These are phyloP conservation scores for Kodamaea restingae DNA, from an alignment of 805 yeast genomes.

Conservation along the genomic window DNA sequence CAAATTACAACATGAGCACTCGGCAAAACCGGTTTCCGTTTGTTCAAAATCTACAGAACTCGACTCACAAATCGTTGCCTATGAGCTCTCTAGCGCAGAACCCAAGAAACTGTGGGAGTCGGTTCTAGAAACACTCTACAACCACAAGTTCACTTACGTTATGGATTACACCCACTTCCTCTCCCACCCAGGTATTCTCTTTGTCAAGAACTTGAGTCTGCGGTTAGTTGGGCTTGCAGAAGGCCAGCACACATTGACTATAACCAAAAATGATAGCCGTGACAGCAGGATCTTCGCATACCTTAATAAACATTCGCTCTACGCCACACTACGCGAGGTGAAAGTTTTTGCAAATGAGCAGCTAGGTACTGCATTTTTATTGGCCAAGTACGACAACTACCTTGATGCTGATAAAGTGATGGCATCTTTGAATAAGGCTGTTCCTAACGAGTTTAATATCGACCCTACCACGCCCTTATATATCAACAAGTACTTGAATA, in stretches of 20 bases:
- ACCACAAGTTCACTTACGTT: slow-evolving; percentile 4
- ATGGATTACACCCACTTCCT: slow-evolving; percentile 30
- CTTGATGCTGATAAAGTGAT: slow-evolving; percentile 31
- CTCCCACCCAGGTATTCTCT: slow-evolving; percentile 57
- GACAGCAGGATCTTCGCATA: slow-evolving; percentile 27
- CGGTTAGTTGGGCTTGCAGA: slow-evolving; percentile 19
- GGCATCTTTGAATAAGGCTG: slow-evolving; percentile 14
- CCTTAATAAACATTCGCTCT: slow-evolving; percentile 18
- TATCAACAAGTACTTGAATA: slow-evolving; percentile 62
- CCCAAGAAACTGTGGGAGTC: slow-evolving; percentile 4
- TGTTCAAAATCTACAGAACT: too few species aligned
- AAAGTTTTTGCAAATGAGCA: slow-evolving; percentile 18
- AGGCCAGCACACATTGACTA: neutral
- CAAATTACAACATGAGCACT: too few species aligned
- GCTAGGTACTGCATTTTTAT: slow-evolving; percentile 16
- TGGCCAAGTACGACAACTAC: slow-evolving; percentile 30
- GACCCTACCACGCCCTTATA: slow-evolving; percentile 34
- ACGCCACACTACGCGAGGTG: slow-evolving; percentile 18
- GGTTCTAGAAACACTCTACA: neutral
- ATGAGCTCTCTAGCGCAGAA: slow-evolving; percentile 1
- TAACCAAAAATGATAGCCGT: slow-evolving; percentile 6
- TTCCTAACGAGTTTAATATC: slow-evolving; percentile 26
- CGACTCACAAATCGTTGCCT: neutral
- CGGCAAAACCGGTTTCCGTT: too few species aligned
- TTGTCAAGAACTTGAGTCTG: slow-evolving; percentile 47